Evolutionary conservation across 2,329 filamentous ascomycete genomes (phyloP).

Genomic region (Ceratocystis ficicola): DNA sequence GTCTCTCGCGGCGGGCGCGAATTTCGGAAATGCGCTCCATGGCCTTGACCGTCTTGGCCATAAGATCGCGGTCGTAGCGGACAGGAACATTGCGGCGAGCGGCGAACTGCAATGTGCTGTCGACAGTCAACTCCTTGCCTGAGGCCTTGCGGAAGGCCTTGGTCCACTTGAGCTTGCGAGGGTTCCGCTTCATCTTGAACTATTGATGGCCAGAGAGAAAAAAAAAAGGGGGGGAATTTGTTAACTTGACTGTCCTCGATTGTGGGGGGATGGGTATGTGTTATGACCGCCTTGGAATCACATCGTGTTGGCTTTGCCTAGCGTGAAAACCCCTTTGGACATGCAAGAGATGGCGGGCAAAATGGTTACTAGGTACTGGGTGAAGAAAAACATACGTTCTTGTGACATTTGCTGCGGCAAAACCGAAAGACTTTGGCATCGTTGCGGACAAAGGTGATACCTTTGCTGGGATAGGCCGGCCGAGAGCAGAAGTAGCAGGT

Average conservation of each 20-base stretch:
- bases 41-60: conserved; percentile 74
- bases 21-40: conserved; percentile 90
- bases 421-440: conserved; percentile 43
- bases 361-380: background rate
- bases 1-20: conserved; percentile 66
- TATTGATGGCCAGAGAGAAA: conserved; percentile 26
- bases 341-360: background rate
- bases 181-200: conserved; percentile 98
- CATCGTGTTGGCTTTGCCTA: background rate
- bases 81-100: conserved; percentile 87
- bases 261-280: background rate
- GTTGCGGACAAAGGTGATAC: conserved; percentile 42
- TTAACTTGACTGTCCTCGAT: background rate
- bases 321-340: background rate
- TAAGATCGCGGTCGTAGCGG: conserved; percentile 88
- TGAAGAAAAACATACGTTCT: conserved; percentile 36
- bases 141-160: conserved; percentile 74
- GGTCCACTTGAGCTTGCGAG: conserved; percentile 93
- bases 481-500: conserved; percentile 38
- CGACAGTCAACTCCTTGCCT: conserved; percentile 82
- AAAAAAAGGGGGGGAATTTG: background rate
- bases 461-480: conserved; percentile 44
- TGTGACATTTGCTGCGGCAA: conserved; percentile 49
- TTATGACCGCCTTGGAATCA: background rate
- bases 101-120: conserved; percentile 84